Base-by-base conservation (phyloP, 306 rosid genomes). In the Carpinus viminea region DNA sequence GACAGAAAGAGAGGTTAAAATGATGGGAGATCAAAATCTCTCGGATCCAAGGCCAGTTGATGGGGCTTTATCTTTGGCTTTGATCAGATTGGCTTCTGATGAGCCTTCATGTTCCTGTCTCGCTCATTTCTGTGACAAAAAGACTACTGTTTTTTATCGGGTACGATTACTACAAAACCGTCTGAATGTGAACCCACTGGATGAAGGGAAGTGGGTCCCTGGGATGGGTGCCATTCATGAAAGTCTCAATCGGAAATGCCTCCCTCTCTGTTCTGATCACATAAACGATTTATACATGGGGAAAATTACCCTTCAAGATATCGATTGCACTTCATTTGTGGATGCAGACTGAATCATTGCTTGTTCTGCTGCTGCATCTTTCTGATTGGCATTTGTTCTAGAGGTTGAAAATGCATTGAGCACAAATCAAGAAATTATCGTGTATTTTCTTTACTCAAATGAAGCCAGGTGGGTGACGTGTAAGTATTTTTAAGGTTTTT, bases 21-120 rank as follows among this genome's bases (percentile, higher is more conserved):
- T 94, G 97, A 88, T 89, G 96, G 98, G 98, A 86, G 94, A 90
- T 57, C 76, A 76, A 82, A 88, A 87, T 82, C 93, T 92, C 72
- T 85, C 88, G 9, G 97, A 94, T 83, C 98, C 98, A 46, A 89
- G 84, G 76, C 96, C 91, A 28, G 94, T 91, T 62, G 97, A 89
- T 48, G 98, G 97, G 46, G 82, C 85, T 36, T 77, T 90, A 64
- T 84, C 89, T 38, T 82, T 92, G 91, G 89, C 86, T 61, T 47
- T 87, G 79, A 83, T 89, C 68, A 89, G 98, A 80, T 84, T 94
- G 85, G 97, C 89, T 68, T 87, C 86, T 24, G 91, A 92, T 75
- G 96, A 94, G 79, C 87, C 86, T 78, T 85, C 91, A 1, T 76
- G 80, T 51, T 74, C 74, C 41, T 94, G 97, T 62, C 79, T 85